Evolutionary conservation across 331 rosid genomes (phyloP).

Genomic region (Pyrus hybrid): DNA sequence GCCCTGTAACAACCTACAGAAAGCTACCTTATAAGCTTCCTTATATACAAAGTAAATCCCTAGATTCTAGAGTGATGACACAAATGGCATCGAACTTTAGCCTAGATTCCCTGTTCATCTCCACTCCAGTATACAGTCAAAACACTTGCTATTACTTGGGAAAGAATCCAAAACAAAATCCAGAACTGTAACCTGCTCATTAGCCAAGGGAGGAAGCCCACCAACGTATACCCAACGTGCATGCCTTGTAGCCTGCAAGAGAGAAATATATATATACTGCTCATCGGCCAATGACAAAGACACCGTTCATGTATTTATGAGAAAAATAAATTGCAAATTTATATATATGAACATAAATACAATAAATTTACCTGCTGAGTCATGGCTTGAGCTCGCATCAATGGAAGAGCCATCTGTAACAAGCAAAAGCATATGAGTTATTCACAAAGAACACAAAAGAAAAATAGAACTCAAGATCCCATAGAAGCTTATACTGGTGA

Average conservation of each 20-base stretch:
- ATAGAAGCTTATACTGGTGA: conserved; percentile 15
- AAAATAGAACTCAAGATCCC: not conserved
- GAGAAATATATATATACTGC: not conserved
- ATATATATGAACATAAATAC: not conserved
- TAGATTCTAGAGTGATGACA: not conserved
- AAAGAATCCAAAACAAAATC: not conserved
- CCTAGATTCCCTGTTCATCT: not conserved
- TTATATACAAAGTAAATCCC: not conserved
- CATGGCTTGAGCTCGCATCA: conserved; percentile 79
- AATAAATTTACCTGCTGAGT: conserved; percentile 57
- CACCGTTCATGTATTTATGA: not conserved
- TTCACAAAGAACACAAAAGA: conserved; percentile 4
- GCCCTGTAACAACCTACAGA: not conserved
- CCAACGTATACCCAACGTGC: conserved; percentile 82
- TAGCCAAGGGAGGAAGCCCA: conserved; percentile 76
- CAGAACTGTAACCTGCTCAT: conserved; percentile 56
- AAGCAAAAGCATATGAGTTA: conserved; percentile 14
- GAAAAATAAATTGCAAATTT: not conserved
- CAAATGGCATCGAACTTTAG: not conserved
- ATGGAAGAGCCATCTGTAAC: conserved; percentile 43
- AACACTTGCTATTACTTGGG: not conserved
- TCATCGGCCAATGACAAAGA: not conserved
- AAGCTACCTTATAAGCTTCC: not conserved
- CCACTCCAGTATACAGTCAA: not conserved
- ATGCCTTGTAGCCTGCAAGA: conserved; percentile 74